These are phyloP conservation scores for Vanrija sp. DNA, from an alignment of 1,284 basidiomycete genomes.

Conservation along the genomic window DNA sequence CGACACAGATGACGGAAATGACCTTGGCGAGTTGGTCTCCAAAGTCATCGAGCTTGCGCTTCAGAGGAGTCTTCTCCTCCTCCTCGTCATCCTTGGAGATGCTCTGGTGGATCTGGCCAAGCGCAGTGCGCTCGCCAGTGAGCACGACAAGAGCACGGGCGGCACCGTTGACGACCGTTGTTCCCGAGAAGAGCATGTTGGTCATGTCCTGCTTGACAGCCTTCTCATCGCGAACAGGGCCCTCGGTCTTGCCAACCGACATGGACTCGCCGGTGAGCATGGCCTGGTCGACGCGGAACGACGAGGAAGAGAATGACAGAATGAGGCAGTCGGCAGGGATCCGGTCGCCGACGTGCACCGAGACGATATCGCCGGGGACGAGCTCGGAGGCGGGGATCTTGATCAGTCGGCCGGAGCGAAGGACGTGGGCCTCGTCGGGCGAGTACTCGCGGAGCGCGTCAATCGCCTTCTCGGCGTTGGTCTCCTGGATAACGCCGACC, in stretches of 20 bases:
- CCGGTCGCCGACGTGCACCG: slow-evolving; percentile 85
- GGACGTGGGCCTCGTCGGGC: slow-evolving; percentile 87
- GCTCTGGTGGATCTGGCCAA: slow-evolving; percentile 91
- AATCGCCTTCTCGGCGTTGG: slow-evolving; percentile 89
- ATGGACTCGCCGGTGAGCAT: slow-evolving; percentile 88
- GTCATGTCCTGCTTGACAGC: slow-evolving; percentile 96
- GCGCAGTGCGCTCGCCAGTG: slow-evolving; percentile 80
- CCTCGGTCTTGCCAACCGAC: slow-evolving; percentile 74
- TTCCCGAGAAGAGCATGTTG: slow-evolving; percentile 91
- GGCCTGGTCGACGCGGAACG: slow-evolving; percentile 89
- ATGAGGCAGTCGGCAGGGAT: slow-evolving; percentile 90
- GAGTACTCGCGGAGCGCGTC: slow-evolving; percentile 92
- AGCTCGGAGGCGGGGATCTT: slow-evolving; percentile 79
- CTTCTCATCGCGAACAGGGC: slow-evolving; percentile 61
- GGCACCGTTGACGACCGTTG: slow-evolving; percentile 86
- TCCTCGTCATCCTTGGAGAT: slow-evolving; percentile 54
- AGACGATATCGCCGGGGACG: slow-evolving; percentile 88
- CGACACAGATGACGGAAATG: slow-evolving; percentile 87
- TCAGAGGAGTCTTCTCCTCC: slow-evolving; percentile 88
- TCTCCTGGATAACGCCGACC: slow-evolving; percentile 92
- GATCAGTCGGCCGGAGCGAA: slow-evolving; percentile 66
- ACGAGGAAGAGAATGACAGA: slow-evolving; percentile 74
- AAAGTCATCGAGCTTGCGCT: slow-evolving; percentile 93
- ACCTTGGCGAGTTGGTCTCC: slow-evolving; percentile 94
- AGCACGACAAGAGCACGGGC: slow-evolving; percentile 78